These are phyloP conservation scores for Gossypium trilobum DNA, from an alignment of 441 rosid genomes.

Conservation along the genomic window DNA sequence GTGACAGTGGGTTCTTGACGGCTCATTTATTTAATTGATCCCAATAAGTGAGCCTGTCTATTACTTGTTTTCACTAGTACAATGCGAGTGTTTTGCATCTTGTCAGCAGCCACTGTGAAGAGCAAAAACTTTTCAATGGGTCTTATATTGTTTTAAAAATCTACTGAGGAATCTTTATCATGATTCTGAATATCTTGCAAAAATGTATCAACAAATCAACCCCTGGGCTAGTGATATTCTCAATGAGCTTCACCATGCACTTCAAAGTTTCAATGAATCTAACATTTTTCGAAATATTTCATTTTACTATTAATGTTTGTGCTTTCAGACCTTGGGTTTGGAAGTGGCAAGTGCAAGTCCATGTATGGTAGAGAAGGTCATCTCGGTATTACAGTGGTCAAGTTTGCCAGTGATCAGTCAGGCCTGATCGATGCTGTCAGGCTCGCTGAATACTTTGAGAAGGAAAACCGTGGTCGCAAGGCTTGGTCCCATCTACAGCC, in stretches of 20 bases:
- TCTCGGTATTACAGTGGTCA: conserved; percentile 64
- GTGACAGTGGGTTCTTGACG: neutral
- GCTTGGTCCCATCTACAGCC: conserved; percentile 62
- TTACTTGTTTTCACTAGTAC: neutral
- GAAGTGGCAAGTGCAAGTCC: conserved; percentile 77
- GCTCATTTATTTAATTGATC: neutral
- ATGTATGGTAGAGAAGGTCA: conserved; percentile 93
- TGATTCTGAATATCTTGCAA: neutral
- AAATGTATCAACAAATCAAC: neutral
- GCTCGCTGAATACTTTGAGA: conserved; percentile 74
- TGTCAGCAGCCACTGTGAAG: neutral
- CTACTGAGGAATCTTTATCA: neutral
- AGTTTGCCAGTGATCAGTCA: conserved; percentile 54
- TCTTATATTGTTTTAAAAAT: neutral
- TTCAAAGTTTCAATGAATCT: neutral
- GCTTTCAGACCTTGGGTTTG: conserved; percentile 70
- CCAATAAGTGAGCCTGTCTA: neutral
- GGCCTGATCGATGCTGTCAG: conserved; percentile 69
- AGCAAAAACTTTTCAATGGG: neutral
- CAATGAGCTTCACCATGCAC: neutral
- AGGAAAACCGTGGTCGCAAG: conserved; percentile 67
- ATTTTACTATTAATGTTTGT: conserved; percentile 21
- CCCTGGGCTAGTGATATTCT: conserved; percentile 4
- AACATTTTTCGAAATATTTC: conserved; percentile 19
- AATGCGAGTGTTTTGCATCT: neutral